A percentile compares a stretch with the other conserved stretches of the same genome.
These are phyloP conservation scores for Elaeis guineensis DNA, from an alignment of 176 grass and related monocot genomes.

Conservation along the genomic window DNA sequence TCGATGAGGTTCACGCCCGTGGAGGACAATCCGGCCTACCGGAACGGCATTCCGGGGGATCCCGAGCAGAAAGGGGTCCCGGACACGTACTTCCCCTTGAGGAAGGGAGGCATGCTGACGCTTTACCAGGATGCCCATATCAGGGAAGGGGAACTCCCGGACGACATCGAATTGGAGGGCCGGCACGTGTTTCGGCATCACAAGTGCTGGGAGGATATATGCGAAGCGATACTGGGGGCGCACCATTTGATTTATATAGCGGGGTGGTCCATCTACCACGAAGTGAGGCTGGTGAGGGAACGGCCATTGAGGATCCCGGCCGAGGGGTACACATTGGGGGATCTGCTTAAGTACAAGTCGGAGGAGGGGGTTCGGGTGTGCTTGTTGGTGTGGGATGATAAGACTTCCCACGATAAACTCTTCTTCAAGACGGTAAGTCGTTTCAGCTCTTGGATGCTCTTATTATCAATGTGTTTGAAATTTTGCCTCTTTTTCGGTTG, in stretches of 20 bases:
- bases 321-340: constrained; percentile 28
- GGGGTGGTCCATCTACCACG: constrained; percentile 57
- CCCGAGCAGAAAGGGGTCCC: not conserved
- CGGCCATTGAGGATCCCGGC: constrained; percentile 26
- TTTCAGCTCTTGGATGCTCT: no score
- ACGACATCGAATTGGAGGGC: constrained; percentile 14
- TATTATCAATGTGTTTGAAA: no score
- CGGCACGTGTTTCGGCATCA: constrained; percentile 15
- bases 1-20: constrained; percentile 27
- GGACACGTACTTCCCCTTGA: constrained; percentile 48
- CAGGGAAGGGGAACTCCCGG: constrained; percentile 6
- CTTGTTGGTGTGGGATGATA: constrained; percentile 74
- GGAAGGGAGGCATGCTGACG: constrained; percentile 43
- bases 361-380: constrained; percentile 68
- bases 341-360: constrained; percentile 76
- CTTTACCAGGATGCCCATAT: constrained; percentile 85
- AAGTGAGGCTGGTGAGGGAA: constrained; percentile 40
- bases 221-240: constrained; percentile 51
- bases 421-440: constrained; percentile 31
- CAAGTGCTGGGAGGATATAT: constrained; percentile 94
- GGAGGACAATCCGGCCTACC: constrained; percentile 12
- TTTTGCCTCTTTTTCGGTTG: no score
- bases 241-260: constrained; percentile 71
- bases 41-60: constrained; percentile 32
- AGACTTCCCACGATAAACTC: constrained; percentile 31